Evolutionary conservation across 192 early-diverging fungal species (phyloP).

Genomic region (Rhizoclosmatium sp.): DNA sequence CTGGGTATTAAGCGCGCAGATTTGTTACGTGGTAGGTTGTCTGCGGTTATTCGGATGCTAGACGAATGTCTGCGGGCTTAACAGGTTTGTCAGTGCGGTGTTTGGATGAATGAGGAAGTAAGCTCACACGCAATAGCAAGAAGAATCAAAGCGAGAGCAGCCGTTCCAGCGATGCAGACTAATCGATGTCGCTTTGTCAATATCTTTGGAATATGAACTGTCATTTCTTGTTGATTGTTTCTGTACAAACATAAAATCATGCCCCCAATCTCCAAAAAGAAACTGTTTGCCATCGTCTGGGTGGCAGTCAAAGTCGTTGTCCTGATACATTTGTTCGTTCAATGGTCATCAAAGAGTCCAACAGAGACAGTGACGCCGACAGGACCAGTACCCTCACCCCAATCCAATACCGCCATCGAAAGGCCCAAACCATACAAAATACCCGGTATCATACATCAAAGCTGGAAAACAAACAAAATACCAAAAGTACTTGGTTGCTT

Average conservation of each 20-base stretch:
- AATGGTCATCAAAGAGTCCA: background rate
- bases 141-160: too few relatives aligned
- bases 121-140: too few relatives aligned
- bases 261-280: background rate
- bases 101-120: too few relatives aligned
- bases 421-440: background rate
- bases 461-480: background rate
- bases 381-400: background rate
- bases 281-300: background rate
- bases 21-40: too few relatives aligned
- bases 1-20: background rate
- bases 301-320: conserved; percentile 1
- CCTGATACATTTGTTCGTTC: background rate
- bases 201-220: too few relatives aligned
- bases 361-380: background rate
- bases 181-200: too few relatives aligned
- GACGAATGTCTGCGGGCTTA: too few relatives aligned
- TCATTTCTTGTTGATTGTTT: too few relatives aligned
- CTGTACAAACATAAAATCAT: background rate
- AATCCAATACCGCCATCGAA: too few relatives aligned
- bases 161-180: too few relatives aligned
- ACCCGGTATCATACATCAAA: background rate
- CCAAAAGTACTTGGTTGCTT: background rate
- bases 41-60: too few relatives aligned
- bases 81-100: too few relatives aligned